Evolutionary conservation across 371 early-diverging fungal genomes (phyloP), one percentile per base, ranked within the genome.

Genomic region (Dinochytrium kinnereticum): DNA sequence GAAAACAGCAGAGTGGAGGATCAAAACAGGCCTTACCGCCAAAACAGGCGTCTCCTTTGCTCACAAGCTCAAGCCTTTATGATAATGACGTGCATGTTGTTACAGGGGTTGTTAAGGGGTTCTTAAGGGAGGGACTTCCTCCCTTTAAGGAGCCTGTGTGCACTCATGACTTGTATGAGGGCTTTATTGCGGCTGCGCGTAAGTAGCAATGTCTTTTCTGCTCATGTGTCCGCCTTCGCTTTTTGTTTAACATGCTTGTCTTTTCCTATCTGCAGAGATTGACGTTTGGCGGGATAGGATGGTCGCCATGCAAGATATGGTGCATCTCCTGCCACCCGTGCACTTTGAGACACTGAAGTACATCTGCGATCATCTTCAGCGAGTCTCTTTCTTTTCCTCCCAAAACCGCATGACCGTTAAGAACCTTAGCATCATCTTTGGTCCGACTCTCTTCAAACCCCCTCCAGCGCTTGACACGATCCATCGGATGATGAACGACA

Each of bases 81-180:
- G 84, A 85, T 59, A 82, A 84, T 74, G 85, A 85, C 64, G 76
- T 85, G 17, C 84, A 85, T 72, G 85, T 85, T 51, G 73, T 85
- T 17, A 76, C 84, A 1, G 77, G 79, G 0, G 82, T 83, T 17
- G 75, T 85, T 37, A 85, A 85, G 71, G 39, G 72, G 2, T 79
- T 74, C 64, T 70, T 83, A 73, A 64, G 84, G 37, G 76, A 80
- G 21, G 84, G 84, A 7, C 21, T 85, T 3, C 75, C 77, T 0
- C 69, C 76, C 1, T 72, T 68, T 30, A 77, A 72, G 68, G 80
- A 79, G 57, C 83, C 84, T 2, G 26, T 84, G 3, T 81, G 79
- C 40, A 77, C 82, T 24, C 80, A 69, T 71, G 75, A 76, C 59
- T 57, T 78, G 24, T 84, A 85, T 69, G 76, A 78, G 28, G 68